Conservation (phyloP, 768 basidiomycete genomes). For the Pleurotus eryngii region DNA sequence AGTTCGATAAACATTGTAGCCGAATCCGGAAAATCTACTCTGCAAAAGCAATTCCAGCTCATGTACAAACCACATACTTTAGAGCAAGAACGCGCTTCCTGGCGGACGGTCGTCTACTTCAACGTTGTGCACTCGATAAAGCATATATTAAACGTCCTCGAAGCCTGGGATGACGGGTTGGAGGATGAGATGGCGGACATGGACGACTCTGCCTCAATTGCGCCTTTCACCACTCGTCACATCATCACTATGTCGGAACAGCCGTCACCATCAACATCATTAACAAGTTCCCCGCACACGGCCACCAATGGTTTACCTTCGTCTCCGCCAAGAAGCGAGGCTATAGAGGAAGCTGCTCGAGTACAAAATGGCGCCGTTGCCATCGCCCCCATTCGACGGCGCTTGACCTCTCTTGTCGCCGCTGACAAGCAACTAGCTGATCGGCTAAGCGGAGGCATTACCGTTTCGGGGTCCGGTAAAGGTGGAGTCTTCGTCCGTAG, state of each 20-base stretch:
- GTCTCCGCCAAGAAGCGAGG: conserved; percentile 14
- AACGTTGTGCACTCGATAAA: conserved; percentile 72
- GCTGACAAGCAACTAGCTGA: conserved; percentile 65
- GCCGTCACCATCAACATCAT: conserved; percentile 37
- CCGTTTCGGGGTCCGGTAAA: conserved; percentile 72
- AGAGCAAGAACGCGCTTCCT: conserved; percentile 66
- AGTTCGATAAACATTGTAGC: conserved; percentile 26
- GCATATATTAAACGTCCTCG: conserved; percentile 62
- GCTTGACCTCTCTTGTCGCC: conserved; percentile 57
- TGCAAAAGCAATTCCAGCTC: conserved; percentile 78
- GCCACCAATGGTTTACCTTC: conserved; percentile 14
- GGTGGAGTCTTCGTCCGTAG: conserved; percentile 74
- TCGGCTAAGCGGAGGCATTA: conserved; percentile 69
- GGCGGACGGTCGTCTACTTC: conserved; percentile 75
- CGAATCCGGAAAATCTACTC: conserved; percentile 74
- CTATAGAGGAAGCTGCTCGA: conserved; percentile 20
- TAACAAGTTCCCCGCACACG: conserved; percentile 22
- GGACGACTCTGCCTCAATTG: conserved; percentile 27
- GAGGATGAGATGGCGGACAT: conserved; percentile 40
- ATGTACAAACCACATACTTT: conserved; percentile 74
- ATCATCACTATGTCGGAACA: conserved; percentile 31
- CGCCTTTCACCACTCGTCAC: conserved; percentile 20
- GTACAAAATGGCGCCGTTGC: conserved; percentile 31
- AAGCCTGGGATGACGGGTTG: conserved; percentile 57
- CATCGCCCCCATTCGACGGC: conserved; percentile 55